Percentiles rank a stretch among this genome's conserved stretches.
These are phyloP conservation scores for Ophiostoma pallidulum DNA, from an alignment of 2,329 filamentous ascomycete species.

Conservation along the genomic window DNA sequence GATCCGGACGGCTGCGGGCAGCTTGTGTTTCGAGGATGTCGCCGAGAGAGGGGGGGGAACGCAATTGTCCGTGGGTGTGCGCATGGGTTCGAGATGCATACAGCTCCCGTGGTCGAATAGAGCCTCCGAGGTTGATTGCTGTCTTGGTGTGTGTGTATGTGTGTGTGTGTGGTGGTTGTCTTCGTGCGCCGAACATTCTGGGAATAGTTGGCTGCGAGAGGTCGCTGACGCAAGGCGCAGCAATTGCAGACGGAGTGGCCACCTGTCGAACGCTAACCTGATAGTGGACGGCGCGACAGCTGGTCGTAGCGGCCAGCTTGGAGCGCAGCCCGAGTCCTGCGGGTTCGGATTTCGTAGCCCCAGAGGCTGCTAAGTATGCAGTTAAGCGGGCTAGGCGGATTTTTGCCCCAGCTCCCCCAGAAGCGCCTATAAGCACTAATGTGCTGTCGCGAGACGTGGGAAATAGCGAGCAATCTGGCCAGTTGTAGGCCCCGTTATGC, in stretches of 20 bases:
- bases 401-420: too few species aligned
- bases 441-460: too few species aligned
- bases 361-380: too few species aligned
- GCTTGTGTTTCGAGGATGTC: background rate
- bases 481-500: too few species aligned
- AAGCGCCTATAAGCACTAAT: too few species aligned
- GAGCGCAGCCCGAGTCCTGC: background rate
- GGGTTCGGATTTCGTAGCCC: background rate
- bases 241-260: background rate
- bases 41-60: background rate
- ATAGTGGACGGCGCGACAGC: constrained; percentile 1
- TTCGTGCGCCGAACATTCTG: background rate
- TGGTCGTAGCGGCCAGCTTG: background rate
- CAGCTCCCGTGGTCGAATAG: background rate
- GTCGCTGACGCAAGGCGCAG: constrained; percentile 10
- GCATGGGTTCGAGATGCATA: background rate
- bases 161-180: background rate
- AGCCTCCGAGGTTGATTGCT: background rate
- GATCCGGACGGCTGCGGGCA: constrained; percentile 1
- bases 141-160: background rate
- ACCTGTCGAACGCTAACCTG: constrained; percentile 1
- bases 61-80: too few species aligned
- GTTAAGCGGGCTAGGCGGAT: too few species aligned
- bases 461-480: too few species aligned
- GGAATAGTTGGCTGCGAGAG: background rate